Evolutionary conservation across 2,329 filamentous ascomycete species (phyloP).

Genomic region (Colletotrichum sansevieriae): DNA sequence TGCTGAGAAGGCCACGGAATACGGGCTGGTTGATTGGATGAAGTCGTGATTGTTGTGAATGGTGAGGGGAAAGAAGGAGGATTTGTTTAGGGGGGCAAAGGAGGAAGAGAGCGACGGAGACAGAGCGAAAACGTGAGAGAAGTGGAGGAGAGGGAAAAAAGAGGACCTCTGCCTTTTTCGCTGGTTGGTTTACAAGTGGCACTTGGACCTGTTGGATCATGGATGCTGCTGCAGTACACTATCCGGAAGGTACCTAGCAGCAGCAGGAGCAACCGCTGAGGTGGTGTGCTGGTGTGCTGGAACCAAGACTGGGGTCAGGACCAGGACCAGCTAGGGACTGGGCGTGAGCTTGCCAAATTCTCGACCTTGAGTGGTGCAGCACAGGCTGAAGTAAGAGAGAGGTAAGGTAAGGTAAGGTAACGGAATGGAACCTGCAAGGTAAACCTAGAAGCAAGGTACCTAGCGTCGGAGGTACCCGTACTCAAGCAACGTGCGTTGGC

Average conservation of each 20-base stretch:
- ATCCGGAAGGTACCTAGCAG: too few species aligned
- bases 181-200: conserved; percentile 11
- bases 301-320: background rate
- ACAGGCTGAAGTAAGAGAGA: too few species aligned
- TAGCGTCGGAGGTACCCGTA: background rate
- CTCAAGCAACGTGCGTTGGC: conserved; percentile 40
- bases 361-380: conserved; percentile 5
- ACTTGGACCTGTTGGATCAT: conserved; percentile 2
- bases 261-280: too few species aligned
- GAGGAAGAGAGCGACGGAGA: conserved; percentile 29
- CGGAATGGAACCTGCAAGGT: too few species aligned
- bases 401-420: too few species aligned
- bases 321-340: too few species aligned
- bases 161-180: conserved; percentile 29
- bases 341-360: too few species aligned
- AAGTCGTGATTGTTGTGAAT: conserved; percentile 30
- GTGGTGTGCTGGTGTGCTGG: background rate
- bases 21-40: conserved; percentile 9
- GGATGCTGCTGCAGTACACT: conserved; percentile 1
- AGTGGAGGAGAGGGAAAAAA: conserved; percentile 20
- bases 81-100: conserved; percentile 37
- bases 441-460: too few species aligned
- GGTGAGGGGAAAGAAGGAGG: conserved; percentile 41
- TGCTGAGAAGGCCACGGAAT: conserved; percentile 7
- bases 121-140: conserved; percentile 21